phyloP scores from a whole-genome alignment of 192 early-diverging fungal species.

The Coemansia sp. region DNA sequence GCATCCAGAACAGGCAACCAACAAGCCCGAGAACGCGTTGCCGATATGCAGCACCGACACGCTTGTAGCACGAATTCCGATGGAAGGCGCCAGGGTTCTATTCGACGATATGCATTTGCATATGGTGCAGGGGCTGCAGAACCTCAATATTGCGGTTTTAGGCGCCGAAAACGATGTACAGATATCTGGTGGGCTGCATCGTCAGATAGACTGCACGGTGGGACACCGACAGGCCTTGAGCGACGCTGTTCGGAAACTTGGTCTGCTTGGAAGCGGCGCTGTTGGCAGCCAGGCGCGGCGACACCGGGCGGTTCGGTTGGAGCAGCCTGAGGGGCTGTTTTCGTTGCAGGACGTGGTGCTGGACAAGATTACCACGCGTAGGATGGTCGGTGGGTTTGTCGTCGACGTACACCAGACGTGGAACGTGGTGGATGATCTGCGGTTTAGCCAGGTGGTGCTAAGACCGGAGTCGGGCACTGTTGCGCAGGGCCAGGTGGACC shows the following conservation, averaged over 20 bases:
- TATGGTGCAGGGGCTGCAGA: not conserved
- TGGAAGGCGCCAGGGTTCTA: conserved; percentile 7
- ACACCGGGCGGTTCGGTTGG: conserved; percentile 19
- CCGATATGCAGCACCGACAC: conserved; percentile 14
- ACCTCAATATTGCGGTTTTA: conserved; percentile 29
- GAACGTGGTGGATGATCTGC: conserved; percentile 35
- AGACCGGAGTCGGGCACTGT: conserved; percentile 4
- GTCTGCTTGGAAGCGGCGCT: not conserved
- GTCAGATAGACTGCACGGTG: conserved; percentile 8
- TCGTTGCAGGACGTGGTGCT: conserved; percentile 21
- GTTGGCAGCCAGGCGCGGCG: conserved; percentile 7
- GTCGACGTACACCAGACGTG: conserved; percentile 32
- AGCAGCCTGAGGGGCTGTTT: conserved; percentile 5
- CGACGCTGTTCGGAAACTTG: conserved; percentile 11
- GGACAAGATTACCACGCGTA: conserved; percentile 17
- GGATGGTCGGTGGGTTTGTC: conserved; percentile 4
- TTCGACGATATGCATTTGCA: conserved; percentile 16
- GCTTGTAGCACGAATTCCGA: conserved; percentile 23
- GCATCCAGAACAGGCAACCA: not conserved
- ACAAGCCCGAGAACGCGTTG: conserved; percentile 9
- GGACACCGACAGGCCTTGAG: conserved; percentile 7
- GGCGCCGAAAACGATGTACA: conserved; percentile 33
- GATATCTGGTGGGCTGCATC: not conserved
- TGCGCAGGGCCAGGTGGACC: not conserved
- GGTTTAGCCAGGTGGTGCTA: conserved; percentile 37